Evolutionary conservation across 2,329 filamentous ascomycete species (phyloP).

Genomic region (Apiospora koreana): DNA sequence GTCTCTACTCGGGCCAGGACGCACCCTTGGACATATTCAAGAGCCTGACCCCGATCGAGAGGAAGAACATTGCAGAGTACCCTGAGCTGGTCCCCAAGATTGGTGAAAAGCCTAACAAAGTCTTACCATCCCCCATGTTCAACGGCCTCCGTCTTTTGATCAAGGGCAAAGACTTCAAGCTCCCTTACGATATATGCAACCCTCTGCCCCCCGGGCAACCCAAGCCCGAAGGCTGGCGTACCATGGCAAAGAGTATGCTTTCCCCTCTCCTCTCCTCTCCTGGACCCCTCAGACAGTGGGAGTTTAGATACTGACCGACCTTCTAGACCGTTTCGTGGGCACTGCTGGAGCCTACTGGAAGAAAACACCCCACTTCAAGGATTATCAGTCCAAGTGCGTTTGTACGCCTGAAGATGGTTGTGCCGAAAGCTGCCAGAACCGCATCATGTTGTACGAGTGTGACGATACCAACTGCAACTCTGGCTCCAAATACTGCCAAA

Average conservation of each 20-base stretch:
- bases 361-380: slow-evolving; percentile 72
- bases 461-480: slow-evolving; percentile 86
- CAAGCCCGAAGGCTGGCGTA: slow-evolving; percentile 90
- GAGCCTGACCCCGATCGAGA: slow-evolving; percentile 52
- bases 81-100: slow-evolving; percentile 47
- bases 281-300: too few species aligned
- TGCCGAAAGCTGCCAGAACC: slow-evolving; percentile 87
- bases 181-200: slow-evolving; percentile 88
- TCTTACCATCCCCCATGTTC: slow-evolving; percentile 78
- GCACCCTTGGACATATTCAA: slow-evolving; percentile 47
- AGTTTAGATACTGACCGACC: slow-evolving; percentile 29
- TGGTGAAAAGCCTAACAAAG: slow-evolving; percentile 50
- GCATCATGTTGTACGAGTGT: slow-evolving; percentile 97
- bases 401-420: slow-evolving; percentile 80
- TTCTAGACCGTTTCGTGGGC: slow-evolving; percentile 82
- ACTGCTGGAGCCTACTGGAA: slow-evolving; percentile 81
- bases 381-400: slow-evolving; percentile 76
- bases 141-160: slow-evolving; percentile 71
- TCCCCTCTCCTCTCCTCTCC: not conserved
- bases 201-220: slow-evolving; percentile 84
- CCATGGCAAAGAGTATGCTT: slow-evolving; percentile 82
- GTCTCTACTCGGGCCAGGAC: slow-evolving; percentile 84
- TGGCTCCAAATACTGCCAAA: slow-evolving; percentile 73
- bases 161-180: slow-evolving; percentile 76
- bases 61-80: slow-evolving; percentile 49